Evolutionary conservation across 164 flowering plant species (phyloP).

Genomic region (Tetracentron sinense): DNA sequence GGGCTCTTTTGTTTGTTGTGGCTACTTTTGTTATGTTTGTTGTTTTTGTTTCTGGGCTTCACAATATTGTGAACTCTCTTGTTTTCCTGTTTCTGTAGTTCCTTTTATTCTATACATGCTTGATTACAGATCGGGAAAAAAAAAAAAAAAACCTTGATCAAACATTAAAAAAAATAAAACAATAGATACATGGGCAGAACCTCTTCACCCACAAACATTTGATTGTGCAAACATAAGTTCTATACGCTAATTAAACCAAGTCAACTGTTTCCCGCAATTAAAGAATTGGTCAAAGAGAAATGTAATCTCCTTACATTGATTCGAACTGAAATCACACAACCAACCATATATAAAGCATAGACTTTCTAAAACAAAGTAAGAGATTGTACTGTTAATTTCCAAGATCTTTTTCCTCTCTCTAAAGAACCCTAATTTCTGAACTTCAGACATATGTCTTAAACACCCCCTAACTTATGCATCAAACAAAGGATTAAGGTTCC

Average conservation of each 20-base stretch:
- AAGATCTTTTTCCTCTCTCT: background rate
- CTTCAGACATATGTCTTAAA: background rate
- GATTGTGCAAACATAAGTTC: background rate
- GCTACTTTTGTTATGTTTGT: no score
- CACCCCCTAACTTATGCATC: background rate
- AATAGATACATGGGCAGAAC: background rate
- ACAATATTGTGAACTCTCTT: no score
- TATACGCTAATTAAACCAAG: background rate
- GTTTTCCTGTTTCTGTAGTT: no score
- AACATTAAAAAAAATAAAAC: no score
- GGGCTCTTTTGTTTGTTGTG: no score
- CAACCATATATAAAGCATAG: background rate
- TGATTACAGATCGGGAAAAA: no score
- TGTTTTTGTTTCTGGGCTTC: no score
- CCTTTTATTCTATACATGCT: no score
- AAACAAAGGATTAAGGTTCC: background rate
- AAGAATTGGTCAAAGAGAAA: background rate
- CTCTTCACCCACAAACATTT: background rate
- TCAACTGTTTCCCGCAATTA: background rate
- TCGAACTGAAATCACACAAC: constrained; percentile 1
- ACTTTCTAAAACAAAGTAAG: constrained; percentile 2
- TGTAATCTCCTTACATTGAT: no score
- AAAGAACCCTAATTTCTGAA: constrained; percentile 2
- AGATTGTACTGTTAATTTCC: background rate
- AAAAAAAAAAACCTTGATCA: no score